phyloP scores from a whole-genome alignment of 176 grass and related monocot species.

The Tillandsia fasciculata region DNA sequence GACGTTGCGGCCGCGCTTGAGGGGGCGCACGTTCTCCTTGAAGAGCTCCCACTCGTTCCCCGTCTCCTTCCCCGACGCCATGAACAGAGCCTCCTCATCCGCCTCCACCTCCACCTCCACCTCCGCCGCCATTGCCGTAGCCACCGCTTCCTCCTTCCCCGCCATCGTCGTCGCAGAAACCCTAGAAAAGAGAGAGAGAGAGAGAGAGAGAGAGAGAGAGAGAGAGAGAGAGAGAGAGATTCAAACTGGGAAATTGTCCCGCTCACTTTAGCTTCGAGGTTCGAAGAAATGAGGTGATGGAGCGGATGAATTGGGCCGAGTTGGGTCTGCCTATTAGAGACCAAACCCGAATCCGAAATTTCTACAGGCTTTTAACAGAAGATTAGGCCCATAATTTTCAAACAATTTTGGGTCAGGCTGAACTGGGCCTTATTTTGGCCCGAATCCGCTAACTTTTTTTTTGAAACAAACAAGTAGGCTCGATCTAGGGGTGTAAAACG shows the following conservation, averaged over 20 bases:
- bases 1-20: conserved; percentile 90
- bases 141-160: neutral
- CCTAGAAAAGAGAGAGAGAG: neutral
- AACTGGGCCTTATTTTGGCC: too few relatives aligned
- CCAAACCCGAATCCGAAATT: too few relatives aligned
- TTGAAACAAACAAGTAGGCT: too few relatives aligned
- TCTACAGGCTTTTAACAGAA: too few relatives aligned
- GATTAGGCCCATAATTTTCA: too few relatives aligned
- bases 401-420: too few relatives aligned
- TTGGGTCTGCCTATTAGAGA: too few relatives aligned
- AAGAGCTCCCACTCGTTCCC: conserved; percentile 62
- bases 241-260: neutral
- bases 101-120: conserved; percentile 1
- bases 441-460: too few relatives aligned
- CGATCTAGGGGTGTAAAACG: too few relatives aligned
- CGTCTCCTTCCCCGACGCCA: conserved; percentile 21
- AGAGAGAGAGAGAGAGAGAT: conserved; percentile 1
- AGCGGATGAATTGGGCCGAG: too few relatives aligned
- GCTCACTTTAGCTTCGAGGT: neutral
- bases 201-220: neutral
- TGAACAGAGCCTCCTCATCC: conserved; percentile 7
- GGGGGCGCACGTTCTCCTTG: conserved; percentile 92
- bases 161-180: neutral
- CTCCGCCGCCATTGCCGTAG: conserved; percentile 26
- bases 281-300: too few relatives aligned